Conservation (phyloP, 202 grass and related monocot genomes). For the Setaria italica region DNA sequence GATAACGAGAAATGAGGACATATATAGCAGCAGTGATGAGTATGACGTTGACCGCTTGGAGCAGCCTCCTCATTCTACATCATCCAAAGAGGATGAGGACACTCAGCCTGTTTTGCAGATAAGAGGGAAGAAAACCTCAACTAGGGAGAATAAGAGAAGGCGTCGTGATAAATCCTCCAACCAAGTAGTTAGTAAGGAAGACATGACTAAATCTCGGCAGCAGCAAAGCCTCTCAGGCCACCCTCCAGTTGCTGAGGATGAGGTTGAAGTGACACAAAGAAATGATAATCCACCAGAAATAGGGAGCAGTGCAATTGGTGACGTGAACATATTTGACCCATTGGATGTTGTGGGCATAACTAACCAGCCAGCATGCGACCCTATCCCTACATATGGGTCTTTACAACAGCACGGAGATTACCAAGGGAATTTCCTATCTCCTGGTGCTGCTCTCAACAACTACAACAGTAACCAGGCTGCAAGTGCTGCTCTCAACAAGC, state of each 20-base stretch:
- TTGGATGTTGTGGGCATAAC: conserved; percentile 32
- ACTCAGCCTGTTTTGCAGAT: conserved; percentile 38
- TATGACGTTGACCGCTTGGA: conserved; percentile 64
- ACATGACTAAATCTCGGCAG: conserved; percentile 21
- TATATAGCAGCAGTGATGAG: conserved; percentile 63
- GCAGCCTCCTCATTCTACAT: conserved; percentile 48
- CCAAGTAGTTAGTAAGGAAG: conserved; percentile 36
- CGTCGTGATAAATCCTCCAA: conserved; percentile 17
- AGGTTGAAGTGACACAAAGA: conserved; percentile 44
- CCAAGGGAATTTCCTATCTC: conserved; percentile 35
- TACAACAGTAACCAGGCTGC: not conserved
- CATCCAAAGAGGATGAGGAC: conserved; percentile 60
- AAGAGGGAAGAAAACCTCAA: conserved; percentile 30
- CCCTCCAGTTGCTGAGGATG: conserved; percentile 36
- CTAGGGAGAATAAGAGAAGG: conserved; percentile 27
- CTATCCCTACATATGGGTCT: conserved; percentile 28
- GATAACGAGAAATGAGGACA: conserved; percentile 45
- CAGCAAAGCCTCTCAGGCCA: conserved; percentile 7
- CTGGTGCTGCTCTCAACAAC: conserved; percentile 14
- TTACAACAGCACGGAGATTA: conserved; percentile 43
- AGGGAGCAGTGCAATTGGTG: conserved; percentile 29
- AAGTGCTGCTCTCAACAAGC: conserved; percentile 31
- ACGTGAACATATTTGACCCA: conserved; percentile 38
- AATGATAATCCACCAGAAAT: conserved; percentile 27
- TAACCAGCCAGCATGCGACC: conserved; percentile 34